Conservation (phyloP, 2,329 filamentous ascomycete genomes). For the Colletotrichum abscissum region DNA sequence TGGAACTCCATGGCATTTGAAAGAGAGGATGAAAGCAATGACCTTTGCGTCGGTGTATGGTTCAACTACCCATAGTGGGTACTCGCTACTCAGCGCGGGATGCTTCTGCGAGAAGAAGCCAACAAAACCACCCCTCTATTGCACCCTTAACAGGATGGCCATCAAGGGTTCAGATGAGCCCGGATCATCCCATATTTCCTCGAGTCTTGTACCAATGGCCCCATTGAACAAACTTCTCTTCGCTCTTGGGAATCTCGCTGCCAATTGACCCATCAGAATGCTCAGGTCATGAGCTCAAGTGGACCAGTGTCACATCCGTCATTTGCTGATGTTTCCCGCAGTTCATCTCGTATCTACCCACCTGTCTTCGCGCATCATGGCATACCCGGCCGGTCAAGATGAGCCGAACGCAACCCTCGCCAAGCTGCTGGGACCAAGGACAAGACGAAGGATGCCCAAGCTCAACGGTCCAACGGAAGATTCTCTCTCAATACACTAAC, state of each 20-base stretch:
- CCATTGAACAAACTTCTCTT: background rate
- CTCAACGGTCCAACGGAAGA: background rate
- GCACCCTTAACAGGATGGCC: background rate
- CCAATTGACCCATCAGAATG: conserved; percentile 18
- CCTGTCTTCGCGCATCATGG: background rate
- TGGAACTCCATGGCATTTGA: no score
- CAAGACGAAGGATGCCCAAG: background rate
- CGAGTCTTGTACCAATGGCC: background rate
- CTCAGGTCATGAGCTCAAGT: background rate
- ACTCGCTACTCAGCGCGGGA: background rate
- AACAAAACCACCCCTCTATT: background rate
- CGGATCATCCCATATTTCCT: background rate
- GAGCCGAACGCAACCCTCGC: conserved; percentile 6
- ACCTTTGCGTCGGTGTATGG: background rate
- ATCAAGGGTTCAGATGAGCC: background rate
- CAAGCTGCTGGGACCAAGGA: conserved; percentile 1
- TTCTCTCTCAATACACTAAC: background rate
- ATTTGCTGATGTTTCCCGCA: background rate
- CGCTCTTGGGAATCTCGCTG: conserved; percentile 9
- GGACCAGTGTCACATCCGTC: conserved; percentile 19
- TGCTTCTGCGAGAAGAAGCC: background rate
- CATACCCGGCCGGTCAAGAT: conserved; percentile 3
- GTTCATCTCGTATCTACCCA: conserved; percentile 30
- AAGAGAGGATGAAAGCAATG: background rate
- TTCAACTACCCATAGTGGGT: background rate